phyloP scores from a whole-genome alignment of 1,284 basidiomycete species.

The Ustilago crameri region DNA sequence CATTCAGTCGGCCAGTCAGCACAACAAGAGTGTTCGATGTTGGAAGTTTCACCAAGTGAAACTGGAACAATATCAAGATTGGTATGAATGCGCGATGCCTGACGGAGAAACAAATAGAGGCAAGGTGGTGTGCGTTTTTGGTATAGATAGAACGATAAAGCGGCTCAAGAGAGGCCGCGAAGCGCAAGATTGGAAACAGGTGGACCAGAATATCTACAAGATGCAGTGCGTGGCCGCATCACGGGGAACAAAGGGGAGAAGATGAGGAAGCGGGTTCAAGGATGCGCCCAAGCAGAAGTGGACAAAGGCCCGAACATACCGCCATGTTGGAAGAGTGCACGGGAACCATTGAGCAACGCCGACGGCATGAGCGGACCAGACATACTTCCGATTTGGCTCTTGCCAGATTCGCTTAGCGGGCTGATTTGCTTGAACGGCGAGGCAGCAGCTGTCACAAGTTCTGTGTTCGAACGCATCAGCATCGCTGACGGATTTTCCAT shows the following conservation, averaged over 20 bases:
- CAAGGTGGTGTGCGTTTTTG: slow-evolving; percentile 7
- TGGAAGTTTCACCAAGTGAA: neutral
- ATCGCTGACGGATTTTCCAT: slow-evolving; percentile 29
- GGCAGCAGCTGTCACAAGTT: slow-evolving; percentile 14
- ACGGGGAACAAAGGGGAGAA: neutral
- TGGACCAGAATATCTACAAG: slow-evolving; percentile 14
- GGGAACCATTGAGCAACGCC: slow-evolving; percentile 37
- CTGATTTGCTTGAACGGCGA: slow-evolving; percentile 29
- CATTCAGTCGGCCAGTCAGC: too few species aligned
- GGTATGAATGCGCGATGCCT: slow-evolving; percentile 3
- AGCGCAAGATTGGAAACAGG: too few species aligned
- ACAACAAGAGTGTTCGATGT: neutral
- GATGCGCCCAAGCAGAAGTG: slow-evolving; percentile 28
- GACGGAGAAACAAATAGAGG: neutral
- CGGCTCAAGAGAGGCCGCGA: neutral
- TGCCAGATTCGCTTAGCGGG: slow-evolving; percentile 34
- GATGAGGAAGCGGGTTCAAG: neutral
- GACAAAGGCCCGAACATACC: slow-evolving; percentile 41
- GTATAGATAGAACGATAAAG: neutral
- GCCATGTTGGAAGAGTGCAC: slow-evolving; percentile 36
- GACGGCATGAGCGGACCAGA: slow-evolving; percentile 45
- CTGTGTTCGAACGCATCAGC: slow-evolving; percentile 31
- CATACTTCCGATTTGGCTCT: slow-evolving; percentile 39
- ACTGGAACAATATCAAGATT: slow-evolving; percentile 5
- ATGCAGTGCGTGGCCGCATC: neutral